Conservation (phyloP, 2,329 filamentous ascomycete species). For the Penicillium sp. region DNA sequence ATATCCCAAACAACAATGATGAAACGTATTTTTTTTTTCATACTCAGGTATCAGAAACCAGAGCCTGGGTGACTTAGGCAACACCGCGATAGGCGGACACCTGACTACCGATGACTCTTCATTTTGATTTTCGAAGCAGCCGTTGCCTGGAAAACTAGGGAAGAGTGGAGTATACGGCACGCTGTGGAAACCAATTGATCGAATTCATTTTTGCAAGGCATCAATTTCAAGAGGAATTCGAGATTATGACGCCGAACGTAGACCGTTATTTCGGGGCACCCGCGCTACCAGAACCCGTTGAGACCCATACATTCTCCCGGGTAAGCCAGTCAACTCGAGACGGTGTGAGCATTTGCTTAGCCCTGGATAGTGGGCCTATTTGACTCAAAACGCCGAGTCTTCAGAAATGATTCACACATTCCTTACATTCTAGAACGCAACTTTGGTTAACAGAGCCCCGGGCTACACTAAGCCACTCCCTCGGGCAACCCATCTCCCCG, state of each 20-base stretch:
- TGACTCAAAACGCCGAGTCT: conserved; percentile 15
- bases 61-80: conserved; percentile 17
- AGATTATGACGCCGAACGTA: conserved; percentile 6
- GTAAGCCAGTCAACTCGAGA: conserved; percentile 1
- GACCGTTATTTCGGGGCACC: conserved; percentile 19
- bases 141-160: conserved; percentile 11
- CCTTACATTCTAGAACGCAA: conserved; percentile 9
- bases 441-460: neutral
- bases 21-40: neutral
- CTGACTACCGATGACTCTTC: conserved; percentile 15
- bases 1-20: neutral
- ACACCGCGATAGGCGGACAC: conserved; percentile 10
- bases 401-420: conserved; percentile 11
- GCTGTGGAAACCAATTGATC: conserved; percentile 10
- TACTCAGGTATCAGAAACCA: neutral
- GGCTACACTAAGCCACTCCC: conserved; percentile 15
- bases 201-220: conserved; percentile 4
- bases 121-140: conserved; percentile 11
- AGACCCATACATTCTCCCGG: conserved; percentile 8
- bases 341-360: conserved; percentile 17
- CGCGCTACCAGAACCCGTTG: conserved; percentile 1
- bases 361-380: conserved; percentile 12
- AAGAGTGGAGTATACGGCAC: conserved; percentile 3
- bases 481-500: conserved; percentile 10
- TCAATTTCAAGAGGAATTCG: neutral